These are phyloP conservation scores for Lasiodiplodia hormozganensis DNA, from an alignment of 2,329 filamentous ascomycete genomes.

Conservation along the genomic window DNA sequence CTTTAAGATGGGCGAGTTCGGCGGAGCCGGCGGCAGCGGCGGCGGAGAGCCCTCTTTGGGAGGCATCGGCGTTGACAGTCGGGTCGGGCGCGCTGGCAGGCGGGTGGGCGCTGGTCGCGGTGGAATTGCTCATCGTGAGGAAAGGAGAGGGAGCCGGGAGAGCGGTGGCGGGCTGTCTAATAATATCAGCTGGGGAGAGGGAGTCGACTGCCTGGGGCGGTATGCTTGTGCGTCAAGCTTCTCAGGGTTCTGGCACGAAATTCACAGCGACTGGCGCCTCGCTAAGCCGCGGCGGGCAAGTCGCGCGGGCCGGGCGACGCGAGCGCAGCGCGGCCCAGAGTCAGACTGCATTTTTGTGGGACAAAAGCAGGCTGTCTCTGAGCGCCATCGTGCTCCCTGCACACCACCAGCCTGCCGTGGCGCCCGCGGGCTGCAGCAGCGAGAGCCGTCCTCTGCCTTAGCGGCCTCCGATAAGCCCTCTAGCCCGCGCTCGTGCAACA, in stretches of 20 bases:
- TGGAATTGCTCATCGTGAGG: conserved; percentile 28
- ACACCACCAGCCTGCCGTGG: conserved; percentile 22
- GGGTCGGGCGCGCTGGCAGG: conserved; percentile 43
- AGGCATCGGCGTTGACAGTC: conserved; percentile 46
- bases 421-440: conserved; percentile 20
- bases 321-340: conserved; percentile 22
- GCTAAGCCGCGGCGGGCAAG: conserved; percentile 26
- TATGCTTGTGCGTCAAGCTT: conserved; percentile 23
- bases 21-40: conserved; percentile 55
- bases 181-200: conserved; percentile 25
- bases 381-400: conserved; percentile 25
- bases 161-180: conserved; percentile 15
- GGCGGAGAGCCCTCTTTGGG: conserved; percentile 58
- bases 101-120: conserved; percentile 43
- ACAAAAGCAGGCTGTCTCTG: conserved; percentile 22
- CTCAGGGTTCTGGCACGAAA: conserved; percentile 25
- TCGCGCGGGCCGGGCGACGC: conserved; percentile 27
- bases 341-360: conserved; percentile 29
- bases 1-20: conserved; percentile 69
- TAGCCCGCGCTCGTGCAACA: conserved; percentile 20
- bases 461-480: conserved; percentile 11
- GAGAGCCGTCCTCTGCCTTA: conserved; percentile 15
- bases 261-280: conserved; percentile 18
- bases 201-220: conserved; percentile 26
- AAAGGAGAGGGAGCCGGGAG: conserved; percentile 10